Percentiles rank a stretch among this genome's conserved stretches.
Conservation (phyloP, 2,329 filamentous ascomycete species). For the Magnaporthiopsis incrustans region DNA sequence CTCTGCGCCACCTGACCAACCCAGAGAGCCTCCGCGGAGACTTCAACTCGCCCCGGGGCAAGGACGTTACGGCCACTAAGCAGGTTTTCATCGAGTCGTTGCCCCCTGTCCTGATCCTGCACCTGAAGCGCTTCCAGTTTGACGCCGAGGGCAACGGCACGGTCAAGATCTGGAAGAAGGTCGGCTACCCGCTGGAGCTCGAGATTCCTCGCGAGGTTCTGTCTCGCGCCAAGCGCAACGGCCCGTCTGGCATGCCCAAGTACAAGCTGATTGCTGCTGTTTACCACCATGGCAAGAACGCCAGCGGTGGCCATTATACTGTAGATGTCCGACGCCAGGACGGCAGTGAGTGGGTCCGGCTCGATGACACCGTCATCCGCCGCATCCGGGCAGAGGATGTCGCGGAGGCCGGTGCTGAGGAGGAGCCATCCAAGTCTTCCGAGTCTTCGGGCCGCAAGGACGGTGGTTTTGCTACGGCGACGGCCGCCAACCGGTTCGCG, state of each 20-base stretch:
- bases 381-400: slow-evolving; percentile 84
- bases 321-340: slow-evolving; percentile 95
- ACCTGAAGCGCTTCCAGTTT: slow-evolving; percentile 96
- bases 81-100: slow-evolving; percentile 90
- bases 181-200: slow-evolving; percentile 89
- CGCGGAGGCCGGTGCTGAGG: slow-evolving; percentile 74
- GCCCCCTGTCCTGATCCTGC: slow-evolving; percentile 85
- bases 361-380: slow-evolving; percentile 88
- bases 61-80: slow-evolving; percentile 74
- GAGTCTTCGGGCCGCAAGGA: slow-evolving; percentile 51
- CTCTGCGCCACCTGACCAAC: slow-evolving; percentile 74
- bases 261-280: slow-evolving; percentile 86
- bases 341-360: slow-evolving; percentile 88
- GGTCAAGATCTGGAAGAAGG: slow-evolving; percentile 97
- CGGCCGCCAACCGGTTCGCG: slow-evolving; percentile 66
- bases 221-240: slow-evolving; percentile 64
- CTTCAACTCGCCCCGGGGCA: slow-evolving; percentile 71
- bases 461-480: slow-evolving; percentile 26
- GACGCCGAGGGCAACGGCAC: slow-evolving; percentile 74
- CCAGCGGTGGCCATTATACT: slow-evolving; percentile 92
- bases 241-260: slow-evolving; percentile 63
- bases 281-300: slow-evolving; percentile 96
- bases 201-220: slow-evolving; percentile 90
- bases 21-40: slow-evolving; percentile 80
- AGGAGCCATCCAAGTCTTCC: slow-evolving; percentile 56